Percentiles rank a stretch among this genome's conserved stretches.
These are phyloP conservation scores for Naegleria lovaniensis DNA, from an alignment of 208 protist species.

Conservation along the genomic window DNA sequence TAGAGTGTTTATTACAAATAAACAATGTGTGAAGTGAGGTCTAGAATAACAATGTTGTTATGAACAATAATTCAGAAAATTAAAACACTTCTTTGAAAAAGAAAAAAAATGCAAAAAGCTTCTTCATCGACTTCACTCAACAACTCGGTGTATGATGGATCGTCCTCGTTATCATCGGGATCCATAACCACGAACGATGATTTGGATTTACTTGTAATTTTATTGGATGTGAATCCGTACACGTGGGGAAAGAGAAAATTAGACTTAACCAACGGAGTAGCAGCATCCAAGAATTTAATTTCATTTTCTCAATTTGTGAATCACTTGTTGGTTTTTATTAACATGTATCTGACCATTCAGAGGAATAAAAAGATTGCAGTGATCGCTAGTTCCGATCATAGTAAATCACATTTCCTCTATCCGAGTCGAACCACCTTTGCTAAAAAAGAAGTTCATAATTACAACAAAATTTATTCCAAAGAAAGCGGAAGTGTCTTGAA, in stretches of 20 bases:
- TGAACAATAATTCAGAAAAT: neutral
- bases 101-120: neutral
- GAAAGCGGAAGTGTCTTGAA: neutral
- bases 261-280: neutral
- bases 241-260: conserved; percentile 16
- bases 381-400: neutral
- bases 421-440: neutral
- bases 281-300: neutral
- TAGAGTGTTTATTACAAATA: too few species aligned
- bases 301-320: neutral
- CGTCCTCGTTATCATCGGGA: neutral
- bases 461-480: neutral
- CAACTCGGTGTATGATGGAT: too few species aligned
- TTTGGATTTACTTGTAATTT: neutral
- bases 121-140: neutral
- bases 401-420: neutral
- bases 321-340: conserved; percentile 3
- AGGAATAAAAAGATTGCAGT: conserved; percentile 10
- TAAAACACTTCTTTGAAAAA: neutral
- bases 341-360: neutral
- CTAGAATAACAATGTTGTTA: too few species aligned
- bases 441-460: neutral
- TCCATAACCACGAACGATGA: neutral
- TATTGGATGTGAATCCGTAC: neutral
- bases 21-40: too few species aligned